Percentiles rank a stretch among this genome's conserved stretches.
These are phyloP conservation scores for Magnolia kwangsiensis DNA, from an alignment of 164 flowering plant species.

Conservation along the genomic window DNA sequence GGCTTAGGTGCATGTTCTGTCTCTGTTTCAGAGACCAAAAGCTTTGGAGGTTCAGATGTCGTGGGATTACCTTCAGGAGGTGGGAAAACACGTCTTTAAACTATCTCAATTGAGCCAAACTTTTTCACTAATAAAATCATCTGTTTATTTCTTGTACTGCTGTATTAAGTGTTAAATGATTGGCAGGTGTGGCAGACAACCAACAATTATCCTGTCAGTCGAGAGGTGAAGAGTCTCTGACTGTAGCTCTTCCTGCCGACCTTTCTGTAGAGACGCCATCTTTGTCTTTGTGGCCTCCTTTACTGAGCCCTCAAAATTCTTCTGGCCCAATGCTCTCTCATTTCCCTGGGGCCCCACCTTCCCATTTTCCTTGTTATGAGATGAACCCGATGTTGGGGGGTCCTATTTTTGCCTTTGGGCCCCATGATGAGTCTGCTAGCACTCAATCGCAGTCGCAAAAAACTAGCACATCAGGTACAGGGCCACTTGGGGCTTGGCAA, in stretches of 20 bases:
- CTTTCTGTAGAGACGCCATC: conserved; percentile 88
- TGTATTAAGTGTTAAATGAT: conserved; percentile 10
- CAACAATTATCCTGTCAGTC: conserved; percentile 46
- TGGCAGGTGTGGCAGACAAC: conserved; percentile 48
- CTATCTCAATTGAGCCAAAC: not conserved
- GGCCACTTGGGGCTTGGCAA: conserved; percentile 74
- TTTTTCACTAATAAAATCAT: not conserved
- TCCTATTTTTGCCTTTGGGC: conserved; percentile 80
- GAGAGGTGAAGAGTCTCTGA: conserved; percentile 68
- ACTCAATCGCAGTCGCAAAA: conserved; percentile 64
- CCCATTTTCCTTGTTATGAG: conserved; percentile 83
- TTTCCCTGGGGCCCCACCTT: conserved; percentile 70
- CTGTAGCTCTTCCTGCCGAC: conserved; percentile 93
- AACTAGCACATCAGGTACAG: conserved; percentile 47
- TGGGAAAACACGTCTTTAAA: conserved; percentile 2
- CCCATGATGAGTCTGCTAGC: conserved; percentile 67
- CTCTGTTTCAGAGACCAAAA: conserved; percentile 50
- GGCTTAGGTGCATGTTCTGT: conserved; percentile 39
- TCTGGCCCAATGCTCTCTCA: conserved; percentile 74
- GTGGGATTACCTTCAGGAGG: conserved; percentile 38
- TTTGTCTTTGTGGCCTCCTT: conserved; percentile 78
- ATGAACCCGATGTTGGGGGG: conserved; percentile 86
- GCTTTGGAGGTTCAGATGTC: conserved; percentile 43
- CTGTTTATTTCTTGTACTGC: not conserved
- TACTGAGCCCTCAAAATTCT: conserved; percentile 70